Evolutionary conservation across 768 basidiomycete genomes (phyloP).

Genomic region (Dioszegia aurantiaca): DNA sequence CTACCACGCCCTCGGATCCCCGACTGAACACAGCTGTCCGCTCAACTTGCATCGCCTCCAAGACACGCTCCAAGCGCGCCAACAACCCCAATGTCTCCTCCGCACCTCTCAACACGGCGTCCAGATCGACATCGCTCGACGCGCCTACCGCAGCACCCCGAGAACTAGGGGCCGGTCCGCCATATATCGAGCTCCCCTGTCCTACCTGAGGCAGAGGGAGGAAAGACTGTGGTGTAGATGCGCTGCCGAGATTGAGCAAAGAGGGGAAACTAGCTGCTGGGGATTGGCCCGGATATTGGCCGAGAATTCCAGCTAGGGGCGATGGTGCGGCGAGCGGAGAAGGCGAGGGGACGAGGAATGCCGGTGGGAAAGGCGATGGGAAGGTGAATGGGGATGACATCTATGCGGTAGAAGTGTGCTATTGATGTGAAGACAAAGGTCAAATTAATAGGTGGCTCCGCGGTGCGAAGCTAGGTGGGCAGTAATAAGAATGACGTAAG

Average conservation of each 20-base stretch:
- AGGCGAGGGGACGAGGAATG: not conserved
- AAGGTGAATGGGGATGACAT: conserved; percentile 14
- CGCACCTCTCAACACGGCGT: conserved; percentile 3
- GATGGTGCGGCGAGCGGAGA: conserved; percentile 3
- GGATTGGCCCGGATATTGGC: not conserved
- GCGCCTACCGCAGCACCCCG: not conserved
- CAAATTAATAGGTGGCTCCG: too few species aligned
- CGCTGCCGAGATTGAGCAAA: not conserved
- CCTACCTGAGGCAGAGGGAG: not conserved
- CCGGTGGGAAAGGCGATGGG: conserved; percentile 2
- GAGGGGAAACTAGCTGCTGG: not conserved
- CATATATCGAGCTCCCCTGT: not conserved
- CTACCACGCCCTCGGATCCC: not conserved
- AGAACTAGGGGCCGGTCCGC: not conserved
- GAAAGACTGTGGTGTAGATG: not conserved
- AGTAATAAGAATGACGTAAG: not conserved
- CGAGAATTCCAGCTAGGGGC: not conserved
- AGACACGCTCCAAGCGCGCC: not conserved
- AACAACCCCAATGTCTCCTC: conserved; percentile 9
- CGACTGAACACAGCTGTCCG: not conserved
- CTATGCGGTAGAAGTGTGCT: too few species aligned
- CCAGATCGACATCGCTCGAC: conserved; percentile 1
- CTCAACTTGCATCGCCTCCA: conserved; percentile 1
- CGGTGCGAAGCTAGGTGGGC: too few species aligned
- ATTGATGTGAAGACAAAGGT: not conserved